Evolutionary conservation across 306 rosid species (phyloP).

Genomic region (Chamaecrista fasciculata): DNA sequence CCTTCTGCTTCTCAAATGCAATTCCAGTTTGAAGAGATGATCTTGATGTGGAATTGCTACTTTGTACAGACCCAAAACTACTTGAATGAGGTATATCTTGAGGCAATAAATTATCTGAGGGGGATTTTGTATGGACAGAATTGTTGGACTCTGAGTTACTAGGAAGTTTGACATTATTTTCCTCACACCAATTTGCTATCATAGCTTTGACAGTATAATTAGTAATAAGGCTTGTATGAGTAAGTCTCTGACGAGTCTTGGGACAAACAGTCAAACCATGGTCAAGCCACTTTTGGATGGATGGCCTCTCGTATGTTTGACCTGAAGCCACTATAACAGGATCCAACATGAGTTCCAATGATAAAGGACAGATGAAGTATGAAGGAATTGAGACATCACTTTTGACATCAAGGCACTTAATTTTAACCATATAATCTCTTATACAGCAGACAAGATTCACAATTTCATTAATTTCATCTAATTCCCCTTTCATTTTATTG

Average conservation of each 20-base stretch:
- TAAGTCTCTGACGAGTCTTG: conserved; percentile 65
- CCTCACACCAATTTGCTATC: conserved; percentile 92
- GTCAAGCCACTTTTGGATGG: conserved; percentile 88
- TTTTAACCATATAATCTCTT: conserved; percentile 63
- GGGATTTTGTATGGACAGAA: conserved; percentile 34
- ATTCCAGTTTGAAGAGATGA: conserved; percentile 55
- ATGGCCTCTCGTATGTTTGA: conserved; percentile 77
- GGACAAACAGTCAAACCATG: conserved; percentile 79
- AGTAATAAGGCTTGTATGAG: conserved; percentile 72
- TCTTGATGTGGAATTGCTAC: conserved; percentile 56
- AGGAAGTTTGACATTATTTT: conserved; percentile 53
- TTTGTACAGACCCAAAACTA: conserved; percentile 41
- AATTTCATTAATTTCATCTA: conserved; percentile 53
- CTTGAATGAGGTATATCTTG: conserved; percentile 38
- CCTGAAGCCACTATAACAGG: conserved; percentile 96
- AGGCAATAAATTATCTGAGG: conserved; percentile 35
- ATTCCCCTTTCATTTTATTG: conserved; percentile 48
- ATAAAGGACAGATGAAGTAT: conserved; percentile 86
- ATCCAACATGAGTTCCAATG: conserved; percentile 82
- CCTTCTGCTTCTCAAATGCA: conserved; percentile 53
- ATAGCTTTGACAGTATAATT: conserved; percentile 90
- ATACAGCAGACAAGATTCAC: conserved; percentile 61
- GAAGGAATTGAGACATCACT: conserved; percentile 62
- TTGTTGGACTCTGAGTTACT: conserved; percentile 28
- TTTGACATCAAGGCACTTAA: conserved; percentile 40